Evolutionary conservation across 345 rosid species (phyloP).

Genomic region (Anacardium occidentale): DNA sequence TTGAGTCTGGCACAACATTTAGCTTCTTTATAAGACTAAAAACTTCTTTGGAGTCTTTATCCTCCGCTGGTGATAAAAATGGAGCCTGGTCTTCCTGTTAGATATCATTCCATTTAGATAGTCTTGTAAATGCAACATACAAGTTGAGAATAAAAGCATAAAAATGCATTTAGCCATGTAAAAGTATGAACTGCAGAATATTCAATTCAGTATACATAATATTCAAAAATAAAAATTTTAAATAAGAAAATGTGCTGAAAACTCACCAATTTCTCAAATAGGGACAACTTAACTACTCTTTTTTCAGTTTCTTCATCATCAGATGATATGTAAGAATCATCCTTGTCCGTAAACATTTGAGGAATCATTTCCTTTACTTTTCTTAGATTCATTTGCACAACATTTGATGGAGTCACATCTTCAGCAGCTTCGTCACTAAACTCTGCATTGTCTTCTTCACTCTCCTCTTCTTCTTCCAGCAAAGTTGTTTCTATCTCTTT

Average conservation of each 20-base stretch:
- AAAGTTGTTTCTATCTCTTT: constrained; percentile 39
- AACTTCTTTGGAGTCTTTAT: constrained; percentile 56
- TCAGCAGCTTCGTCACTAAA: constrained; percentile 44
- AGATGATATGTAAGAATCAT: constrained; percentile 75
- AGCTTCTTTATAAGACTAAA: constrained; percentile 73
- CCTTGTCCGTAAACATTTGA: constrained; percentile 79
- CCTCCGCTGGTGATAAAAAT: constrained; percentile 51
- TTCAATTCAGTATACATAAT: neutral
- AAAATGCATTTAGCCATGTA: neutral
- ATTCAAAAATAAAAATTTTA: neutral
- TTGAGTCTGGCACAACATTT: constrained; percentile 53
- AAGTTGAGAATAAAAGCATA: constrained; percentile 7
- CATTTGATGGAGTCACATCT: constrained; percentile 41
- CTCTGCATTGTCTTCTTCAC: constrained; percentile 39
- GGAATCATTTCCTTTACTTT: constrained; percentile 87
- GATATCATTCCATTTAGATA: constrained; percentile 19
- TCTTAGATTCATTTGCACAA: constrained; percentile 54
- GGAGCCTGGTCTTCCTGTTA: constrained; percentile 57
- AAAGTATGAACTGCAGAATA: neutral
- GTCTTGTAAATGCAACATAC: neutral
- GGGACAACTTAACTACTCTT: constrained; percentile 39
- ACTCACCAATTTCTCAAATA: constrained; percentile 69
- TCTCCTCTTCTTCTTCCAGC: constrained; percentile 48
- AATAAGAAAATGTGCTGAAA: constrained; percentile 8
- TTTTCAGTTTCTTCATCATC: constrained; percentile 85